Percentiles rank a stretch among this genome's conserved stretches.
Evolutionary conservation across 169 alveolate species (phyloP).

Genomic region (Cryptosporidium sp.): DNA sequence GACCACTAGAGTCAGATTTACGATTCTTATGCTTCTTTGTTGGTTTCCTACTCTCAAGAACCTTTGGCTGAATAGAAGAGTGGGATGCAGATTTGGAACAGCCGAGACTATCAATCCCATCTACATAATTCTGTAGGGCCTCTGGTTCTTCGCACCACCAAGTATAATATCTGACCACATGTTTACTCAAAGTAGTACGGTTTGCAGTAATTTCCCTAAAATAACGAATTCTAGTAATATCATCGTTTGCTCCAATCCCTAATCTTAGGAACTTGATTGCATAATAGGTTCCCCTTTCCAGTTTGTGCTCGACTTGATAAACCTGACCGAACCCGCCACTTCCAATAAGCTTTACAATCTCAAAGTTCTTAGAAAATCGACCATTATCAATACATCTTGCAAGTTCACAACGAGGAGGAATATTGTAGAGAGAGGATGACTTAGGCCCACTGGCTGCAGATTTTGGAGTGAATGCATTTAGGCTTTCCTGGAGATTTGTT

Average conservation of each 20-base stretch:
- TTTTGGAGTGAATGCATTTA: not conserved
- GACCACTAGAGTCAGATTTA: not conserved
- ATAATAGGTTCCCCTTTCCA: slow-evolving; percentile 90
- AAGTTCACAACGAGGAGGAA: slow-evolving; percentile 52
- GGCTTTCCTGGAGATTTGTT: not conserved
- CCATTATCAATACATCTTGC: slow-evolving; percentile 86
- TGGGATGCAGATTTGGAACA: slow-evolving; percentile 80
- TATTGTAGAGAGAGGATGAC: slow-evolving; percentile 52
- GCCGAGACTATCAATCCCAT: slow-evolving; percentile 83
- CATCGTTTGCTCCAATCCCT: slow-evolving; percentile 85
- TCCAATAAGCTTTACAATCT: slow-evolving; percentile 86
- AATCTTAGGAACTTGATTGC: slow-evolving; percentile 88
- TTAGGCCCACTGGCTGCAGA: slow-evolving; percentile 46
- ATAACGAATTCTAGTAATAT: slow-evolving; percentile 85
- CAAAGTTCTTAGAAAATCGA: slow-evolving; percentile 86
- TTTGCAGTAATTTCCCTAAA: slow-evolving; percentile 91
- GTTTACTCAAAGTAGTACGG: slow-evolving; percentile 88
- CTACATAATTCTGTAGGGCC: slow-evolving; percentile 84
- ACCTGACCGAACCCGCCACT: slow-evolving; percentile 92
- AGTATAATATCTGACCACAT: slow-evolving; percentile 91
- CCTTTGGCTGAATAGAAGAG: slow-evolving; percentile 40
- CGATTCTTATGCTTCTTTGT: slow-evolving; percentile 15
- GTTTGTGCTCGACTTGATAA: slow-evolving; percentile 87
- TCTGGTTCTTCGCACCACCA: slow-evolving; percentile 95
- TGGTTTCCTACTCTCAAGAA: slow-evolving; percentile 13